These are phyloP conservation scores for Naganishia sp. DNA, from an alignment of 1,284 basidiomycete species.

Conservation along the genomic window DNA sequence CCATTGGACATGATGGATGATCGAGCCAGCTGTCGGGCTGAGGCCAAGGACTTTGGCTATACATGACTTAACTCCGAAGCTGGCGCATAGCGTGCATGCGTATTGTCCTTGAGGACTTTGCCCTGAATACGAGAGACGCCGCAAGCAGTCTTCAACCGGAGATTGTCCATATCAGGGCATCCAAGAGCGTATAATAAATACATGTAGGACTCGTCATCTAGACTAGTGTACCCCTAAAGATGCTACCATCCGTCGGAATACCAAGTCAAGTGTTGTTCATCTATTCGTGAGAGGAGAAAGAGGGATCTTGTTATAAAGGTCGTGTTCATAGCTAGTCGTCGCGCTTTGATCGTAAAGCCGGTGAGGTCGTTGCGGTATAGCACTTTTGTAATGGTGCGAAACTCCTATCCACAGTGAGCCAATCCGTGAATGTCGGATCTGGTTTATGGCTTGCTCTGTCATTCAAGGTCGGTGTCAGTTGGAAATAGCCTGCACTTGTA, in stretches of 20 bases:
- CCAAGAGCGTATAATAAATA: constrained; percentile 13
- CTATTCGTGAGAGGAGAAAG: constrained; percentile 15
- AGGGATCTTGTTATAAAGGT: constrained; percentile 17
- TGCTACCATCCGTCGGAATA: constrained; percentile 3
- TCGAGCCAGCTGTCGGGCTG: no score
- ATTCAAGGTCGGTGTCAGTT: neutral
- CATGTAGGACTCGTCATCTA: constrained; percentile 19
- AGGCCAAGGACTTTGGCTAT: no score
- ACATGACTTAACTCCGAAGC: no score
- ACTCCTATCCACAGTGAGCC: no score
- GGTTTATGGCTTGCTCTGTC: constrained; percentile 45
- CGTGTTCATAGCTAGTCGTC: constrained; percentile 19
- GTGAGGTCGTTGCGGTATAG: constrained; percentile 21
- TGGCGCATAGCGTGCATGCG: no score
- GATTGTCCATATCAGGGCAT: constrained; percentile 28
- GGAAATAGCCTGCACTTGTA: neutral
- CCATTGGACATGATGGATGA: no score
- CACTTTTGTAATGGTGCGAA: no score
- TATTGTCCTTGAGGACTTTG: no score
- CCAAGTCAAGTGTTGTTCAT: constrained; percentile 22
- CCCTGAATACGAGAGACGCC: neutral
- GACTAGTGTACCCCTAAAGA: constrained; percentile 6
- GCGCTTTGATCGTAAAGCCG: constrained; percentile 23
- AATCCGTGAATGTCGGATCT: neutral
- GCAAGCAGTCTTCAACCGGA: neutral